Evolutionary conservation across 805 yeast species (phyloP).

Genomic region (Candida maris): DNA sequence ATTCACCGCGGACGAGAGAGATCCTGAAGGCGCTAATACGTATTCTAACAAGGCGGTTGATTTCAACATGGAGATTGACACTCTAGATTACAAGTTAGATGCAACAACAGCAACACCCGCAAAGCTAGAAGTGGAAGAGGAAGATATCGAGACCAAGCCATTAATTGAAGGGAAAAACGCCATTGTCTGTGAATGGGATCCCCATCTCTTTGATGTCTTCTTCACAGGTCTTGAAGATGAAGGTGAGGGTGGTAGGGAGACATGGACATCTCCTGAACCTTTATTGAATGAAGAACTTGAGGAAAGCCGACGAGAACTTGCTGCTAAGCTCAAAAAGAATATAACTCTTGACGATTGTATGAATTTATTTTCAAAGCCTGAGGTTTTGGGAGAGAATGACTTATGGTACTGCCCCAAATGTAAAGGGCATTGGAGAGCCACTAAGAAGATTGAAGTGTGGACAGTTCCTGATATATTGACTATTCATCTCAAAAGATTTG

Average conservation of each 20-base stretch:
- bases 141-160: slow-evolving; percentile 9
- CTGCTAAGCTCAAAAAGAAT: slow-evolving; percentile 32
- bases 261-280: slow-evolving; percentile 52
- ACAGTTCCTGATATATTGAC: slow-evolving; percentile 87
- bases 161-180: slow-evolving; percentile 35
- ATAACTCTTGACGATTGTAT: slow-evolving; percentile 73
- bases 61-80: no score
- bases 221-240: slow-evolving; percentile 48
- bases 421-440: slow-evolving; percentile 84
- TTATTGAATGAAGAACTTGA: slow-evolving; percentile 56
- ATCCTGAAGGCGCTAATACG: no score
- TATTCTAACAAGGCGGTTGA: no score
- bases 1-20: neutral
- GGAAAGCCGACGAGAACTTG: slow-evolving; percentile 35
- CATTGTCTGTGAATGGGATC: slow-evolving; percentile 67
- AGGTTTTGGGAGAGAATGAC: slow-evolving; percentile 82
- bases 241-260: slow-evolving; percentile 44
- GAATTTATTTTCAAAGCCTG: slow-evolving; percentile 70
- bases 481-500: slow-evolving; percentile 87
- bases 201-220: slow-evolving; percentile 43
- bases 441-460: slow-evolving; percentile 90
- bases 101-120: neutral
- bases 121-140: slow-evolving; percentile 9
- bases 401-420: slow-evolving; percentile 93
- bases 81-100: neutral